Evolutionary conservation across 345 rosid species (phyloP).

Genomic region (Crucihimalaya himalaica): DNA sequence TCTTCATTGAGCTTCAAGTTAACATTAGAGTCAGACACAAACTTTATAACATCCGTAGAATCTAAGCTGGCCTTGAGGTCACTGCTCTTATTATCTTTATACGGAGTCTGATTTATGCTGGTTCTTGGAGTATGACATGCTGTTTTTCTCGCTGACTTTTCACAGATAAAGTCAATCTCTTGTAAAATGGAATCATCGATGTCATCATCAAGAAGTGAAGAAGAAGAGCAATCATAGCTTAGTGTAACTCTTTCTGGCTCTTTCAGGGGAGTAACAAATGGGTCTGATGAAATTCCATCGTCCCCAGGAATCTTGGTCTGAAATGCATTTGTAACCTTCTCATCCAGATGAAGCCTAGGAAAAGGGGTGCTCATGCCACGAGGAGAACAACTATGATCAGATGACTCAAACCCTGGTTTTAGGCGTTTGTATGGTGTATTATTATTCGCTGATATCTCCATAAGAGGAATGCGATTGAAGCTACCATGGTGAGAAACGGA

Average conservation of each 20-base stretch:
- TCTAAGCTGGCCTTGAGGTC: conserved; percentile 23
- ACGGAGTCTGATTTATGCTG: conserved; percentile 25
- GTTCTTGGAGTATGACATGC: conserved; percentile 37
- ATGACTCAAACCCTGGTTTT: conserved; percentile 18
- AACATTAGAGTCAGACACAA: conserved; percentile 19
- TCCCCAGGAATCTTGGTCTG: conserved; percentile 11
- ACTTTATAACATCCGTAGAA: conserved; percentile 10
- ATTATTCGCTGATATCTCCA: conserved; percentile 54
- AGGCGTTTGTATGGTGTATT: conserved; percentile 40
- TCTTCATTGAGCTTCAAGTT: conserved; percentile 31
- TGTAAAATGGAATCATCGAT: conserved; percentile 62
- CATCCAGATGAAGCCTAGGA: conserved; percentile 10
- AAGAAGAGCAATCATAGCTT: conserved; percentile 38
- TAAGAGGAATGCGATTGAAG: conserved; percentile 58
- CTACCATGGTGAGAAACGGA: conserved; percentile 22
- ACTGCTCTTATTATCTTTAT: conserved; percentile 29
- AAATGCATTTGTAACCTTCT: conserved; percentile 26
- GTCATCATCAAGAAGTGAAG: conserved; percentile 71
- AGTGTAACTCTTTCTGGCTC: conserved; percentile 36
- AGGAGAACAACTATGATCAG: conserved; percentile 15
- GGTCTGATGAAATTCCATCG: conserved; percentile 27
- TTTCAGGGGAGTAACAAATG: conserved; percentile 52
- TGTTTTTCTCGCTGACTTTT: conserved; percentile 52
- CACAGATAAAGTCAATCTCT: conserved; percentile 72
- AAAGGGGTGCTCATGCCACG: conserved; percentile 5